phyloP scores from a whole-genome alignment of 441 rosid species.

The Arabidopsis hybrid region DNA sequence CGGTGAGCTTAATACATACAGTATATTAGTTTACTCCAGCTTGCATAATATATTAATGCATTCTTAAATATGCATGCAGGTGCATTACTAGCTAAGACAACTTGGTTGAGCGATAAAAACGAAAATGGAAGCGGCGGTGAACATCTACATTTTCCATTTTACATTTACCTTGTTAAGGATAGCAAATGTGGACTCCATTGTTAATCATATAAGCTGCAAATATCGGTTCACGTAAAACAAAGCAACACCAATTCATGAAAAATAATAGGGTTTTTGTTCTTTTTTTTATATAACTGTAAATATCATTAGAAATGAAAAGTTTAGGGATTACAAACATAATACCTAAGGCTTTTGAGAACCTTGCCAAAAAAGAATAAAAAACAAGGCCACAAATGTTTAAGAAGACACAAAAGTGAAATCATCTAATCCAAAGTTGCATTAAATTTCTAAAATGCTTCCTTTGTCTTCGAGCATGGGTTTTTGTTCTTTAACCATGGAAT shows the following conservation, averaged over 20 bases:
- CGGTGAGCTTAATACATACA: background rate
- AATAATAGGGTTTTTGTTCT: too few relatives aligned
- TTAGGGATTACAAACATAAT: too few relatives aligned
- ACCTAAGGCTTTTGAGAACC: too few relatives aligned
- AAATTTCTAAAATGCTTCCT: too few relatives aligned
- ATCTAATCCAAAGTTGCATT: too few relatives aligned
- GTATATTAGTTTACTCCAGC: slow-evolving; percentile 3
- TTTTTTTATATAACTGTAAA: too few relatives aligned
- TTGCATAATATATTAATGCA: background rate
- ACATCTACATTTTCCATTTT: background rate
- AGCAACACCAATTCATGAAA: slow-evolving; percentile 2
- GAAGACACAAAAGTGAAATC: too few relatives aligned
- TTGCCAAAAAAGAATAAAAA: too few relatives aligned
- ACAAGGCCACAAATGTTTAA: too few relatives aligned
- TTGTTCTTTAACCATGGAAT: background rate
- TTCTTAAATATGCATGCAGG: background rate
- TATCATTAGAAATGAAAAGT: too few relatives aligned
- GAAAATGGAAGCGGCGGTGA: background rate
- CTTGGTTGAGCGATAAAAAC: background rate
- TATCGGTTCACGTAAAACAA: background rate
- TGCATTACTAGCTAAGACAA: background rate
- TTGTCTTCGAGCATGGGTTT: too few relatives aligned
- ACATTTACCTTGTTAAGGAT: background rate
- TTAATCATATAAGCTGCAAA: slow-evolving; percentile 1
- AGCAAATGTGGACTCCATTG: slow-evolving; percentile 1